These are phyloP conservation scores for Trichoderma afroharzianum DNA, from an alignment of 2,329 filamentous ascomycete species.

Conservation along the genomic window DNA sequence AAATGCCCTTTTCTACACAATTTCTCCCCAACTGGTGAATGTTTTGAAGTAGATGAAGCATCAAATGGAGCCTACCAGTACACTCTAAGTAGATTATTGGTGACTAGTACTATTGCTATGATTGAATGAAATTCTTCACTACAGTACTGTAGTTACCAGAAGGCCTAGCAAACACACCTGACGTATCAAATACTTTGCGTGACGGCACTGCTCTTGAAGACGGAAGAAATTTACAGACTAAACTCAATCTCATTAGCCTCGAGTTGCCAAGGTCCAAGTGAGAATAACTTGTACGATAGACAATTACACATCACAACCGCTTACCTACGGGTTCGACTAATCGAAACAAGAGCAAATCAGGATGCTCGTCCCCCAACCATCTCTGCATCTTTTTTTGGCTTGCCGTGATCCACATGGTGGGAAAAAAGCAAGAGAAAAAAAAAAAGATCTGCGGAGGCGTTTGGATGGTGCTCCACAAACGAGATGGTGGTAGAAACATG, in stretches of 20 bases:
- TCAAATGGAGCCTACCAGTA: too few species aligned
- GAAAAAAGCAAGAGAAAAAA: neutral
- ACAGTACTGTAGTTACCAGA: too few species aligned
- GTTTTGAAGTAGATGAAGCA: too few species aligned
- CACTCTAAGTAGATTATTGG: too few species aligned
- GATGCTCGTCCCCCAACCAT: slow-evolving; percentile 8
- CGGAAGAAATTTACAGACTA: neutral
- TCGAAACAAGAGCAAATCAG: neutral
- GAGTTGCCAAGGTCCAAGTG: neutral
- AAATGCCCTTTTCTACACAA: too few species aligned
- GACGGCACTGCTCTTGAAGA: neutral
- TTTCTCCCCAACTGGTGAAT: too few species aligned
- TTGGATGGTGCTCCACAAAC: neutral
- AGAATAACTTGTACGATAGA: slow-evolving; percentile 1
- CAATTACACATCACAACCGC: slow-evolving; percentile 8
- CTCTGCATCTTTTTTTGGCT: neutral
- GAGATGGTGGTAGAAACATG: neutral
- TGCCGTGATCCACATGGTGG: slow-evolving; percentile 7
- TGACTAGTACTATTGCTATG: too few species aligned
- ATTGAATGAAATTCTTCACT: too few species aligned
- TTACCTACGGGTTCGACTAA: neutral
- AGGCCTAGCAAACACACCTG: too few species aligned
- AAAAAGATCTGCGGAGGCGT: slow-evolving; percentile 15
- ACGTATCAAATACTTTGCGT: too few species aligned
- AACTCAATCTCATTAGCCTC: neutral